Conservation (phyloP, 129 eudicot genomes). For the Helianthus tuberosus region DNA sequence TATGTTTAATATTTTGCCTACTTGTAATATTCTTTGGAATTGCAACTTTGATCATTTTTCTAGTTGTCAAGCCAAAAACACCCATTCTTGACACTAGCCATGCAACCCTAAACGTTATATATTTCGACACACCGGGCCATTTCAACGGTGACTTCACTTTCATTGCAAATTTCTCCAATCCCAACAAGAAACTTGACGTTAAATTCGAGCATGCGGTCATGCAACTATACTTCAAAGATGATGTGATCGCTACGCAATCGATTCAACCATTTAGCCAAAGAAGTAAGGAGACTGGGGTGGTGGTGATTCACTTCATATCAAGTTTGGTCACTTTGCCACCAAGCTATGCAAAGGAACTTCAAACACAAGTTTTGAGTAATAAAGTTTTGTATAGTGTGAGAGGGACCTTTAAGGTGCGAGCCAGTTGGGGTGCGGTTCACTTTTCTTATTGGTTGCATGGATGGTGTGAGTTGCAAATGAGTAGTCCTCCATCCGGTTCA, state of each 20-base stretch:
- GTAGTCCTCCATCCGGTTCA: slow-evolving; percentile 79
- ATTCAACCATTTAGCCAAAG: slow-evolving; percentile 62
- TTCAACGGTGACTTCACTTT: slow-evolving; percentile 70
- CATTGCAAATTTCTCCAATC: slow-evolving; percentile 81
- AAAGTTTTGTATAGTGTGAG: slow-evolving; percentile 54
- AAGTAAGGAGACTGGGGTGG: slow-evolving; percentile 49
- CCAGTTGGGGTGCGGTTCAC: slow-evolving; percentile 59
- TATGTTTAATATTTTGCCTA: slow-evolving; percentile 63
- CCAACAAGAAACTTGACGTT: slow-evolving; percentile 66
- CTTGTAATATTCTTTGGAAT: slow-evolving; percentile 67
- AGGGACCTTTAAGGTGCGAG: slow-evolving; percentile 71
- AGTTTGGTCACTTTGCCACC: slow-evolving; percentile 81
- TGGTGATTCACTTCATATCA: slow-evolving; percentile 58
- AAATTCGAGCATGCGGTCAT: slow-evolving; percentile 57
- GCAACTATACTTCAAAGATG: slow-evolving; percentile 47
- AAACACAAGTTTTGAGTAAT: slow-evolving; percentile 66
- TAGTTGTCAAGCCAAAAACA: slow-evolving; percentile 57
- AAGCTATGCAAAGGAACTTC: slow-evolving; percentile 60
- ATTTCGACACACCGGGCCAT: slow-evolving; percentile 61
- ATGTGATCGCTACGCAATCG: slow-evolving; percentile 56
- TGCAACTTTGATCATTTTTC: slow-evolving; percentile 55
- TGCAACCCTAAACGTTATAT: slow-evolving; percentile 67
- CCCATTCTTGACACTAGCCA: slow-evolving; percentile 67
- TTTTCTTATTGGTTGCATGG: slow-evolving; percentile 71
- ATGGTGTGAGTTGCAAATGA: slow-evolving; percentile 74